These are phyloP conservation scores for Setomelanomma holmii DNA, from an alignment of 2,329 filamentous ascomycete species.

Conservation along the genomic window DNA sequence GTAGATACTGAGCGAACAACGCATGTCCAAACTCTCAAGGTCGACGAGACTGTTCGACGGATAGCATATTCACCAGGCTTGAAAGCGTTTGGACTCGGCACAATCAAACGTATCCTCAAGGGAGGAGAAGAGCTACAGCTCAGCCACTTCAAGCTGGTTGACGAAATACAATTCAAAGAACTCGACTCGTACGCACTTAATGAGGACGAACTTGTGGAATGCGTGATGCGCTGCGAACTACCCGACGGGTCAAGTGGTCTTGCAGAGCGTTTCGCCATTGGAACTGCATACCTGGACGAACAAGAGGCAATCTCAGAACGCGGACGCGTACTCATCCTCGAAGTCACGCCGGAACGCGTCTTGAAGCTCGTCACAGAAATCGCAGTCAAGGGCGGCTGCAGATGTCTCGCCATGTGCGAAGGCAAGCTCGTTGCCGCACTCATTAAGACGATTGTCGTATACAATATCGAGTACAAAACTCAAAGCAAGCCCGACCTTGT, in stretches of 20 bases:
- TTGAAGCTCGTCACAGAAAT: constrained; percentile 75
- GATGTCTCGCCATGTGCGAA: constrained; percentile 73
- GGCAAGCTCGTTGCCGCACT: constrained; percentile 84
- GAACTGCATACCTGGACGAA: constrained; percentile 80
- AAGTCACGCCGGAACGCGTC: constrained; percentile 76
- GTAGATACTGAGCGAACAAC: constrained; percentile 87
- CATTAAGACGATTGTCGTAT: constrained; percentile 80
- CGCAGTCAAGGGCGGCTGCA: constrained; percentile 78
- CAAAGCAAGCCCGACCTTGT: constrained; percentile 63
- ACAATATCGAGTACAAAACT: constrained; percentile 62
- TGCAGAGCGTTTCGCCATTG: constrained; percentile 86
- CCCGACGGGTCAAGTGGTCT: constrained; percentile 63
- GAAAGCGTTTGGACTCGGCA: constrained; percentile 85
- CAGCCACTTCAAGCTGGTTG: constrained; percentile 86
- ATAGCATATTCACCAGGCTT: constrained; percentile 83
- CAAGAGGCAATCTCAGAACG: constrained; percentile 59
- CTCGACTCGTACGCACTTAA: constrained; percentile 74
- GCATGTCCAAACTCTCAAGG: constrained; percentile 80
- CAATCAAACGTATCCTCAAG: constrained; percentile 75
- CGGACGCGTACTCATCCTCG: constrained; percentile 84
- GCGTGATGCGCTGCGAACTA: constrained; percentile 79
- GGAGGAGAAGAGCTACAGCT: constrained; percentile 76
- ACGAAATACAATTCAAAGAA: constrained; percentile 85
- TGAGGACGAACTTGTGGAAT: constrained; percentile 79
- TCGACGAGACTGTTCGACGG: constrained; percentile 83